A percentile compares a stretch with the other conserved stretches of the same genome.
phyloP scores from a whole-genome alignment of 768 basidiomycete species.

The Pleurotus sapidus region DNA sequence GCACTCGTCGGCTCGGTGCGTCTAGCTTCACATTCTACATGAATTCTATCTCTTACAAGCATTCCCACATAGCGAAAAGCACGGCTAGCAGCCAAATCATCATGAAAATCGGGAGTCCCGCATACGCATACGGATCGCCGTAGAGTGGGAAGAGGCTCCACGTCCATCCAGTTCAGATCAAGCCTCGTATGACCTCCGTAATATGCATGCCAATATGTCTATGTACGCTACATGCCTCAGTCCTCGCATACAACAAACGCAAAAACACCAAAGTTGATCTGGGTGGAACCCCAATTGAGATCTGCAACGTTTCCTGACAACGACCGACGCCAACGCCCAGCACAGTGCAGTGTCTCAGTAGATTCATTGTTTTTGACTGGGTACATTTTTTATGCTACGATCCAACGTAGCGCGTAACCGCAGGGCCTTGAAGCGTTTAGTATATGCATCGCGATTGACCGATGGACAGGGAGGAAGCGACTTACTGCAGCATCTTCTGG shows the following conservation, averaged over 20 bases:
- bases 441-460: too few species aligned
- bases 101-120: constrained; percentile 18
- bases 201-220: constrained; percentile 2
- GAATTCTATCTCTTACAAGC: constrained; percentile 5
- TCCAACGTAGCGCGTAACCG: constrained; percentile 67
- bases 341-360: background rate
- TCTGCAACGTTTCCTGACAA: too few species aligned
- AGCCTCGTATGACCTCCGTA: background rate
- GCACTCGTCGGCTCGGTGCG: constrained; percentile 76
- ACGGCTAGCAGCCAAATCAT: constrained; percentile 55
- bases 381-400: constrained; percentile 41
- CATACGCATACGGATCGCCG: background rate
- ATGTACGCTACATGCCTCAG: constrained; percentile 4
- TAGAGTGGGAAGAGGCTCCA: background rate
- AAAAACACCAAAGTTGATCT: background rate
- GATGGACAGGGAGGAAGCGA: constrained; percentile 10
- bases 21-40: constrained; percentile 6
- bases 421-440: constrained; percentile 45
- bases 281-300: too few species aligned
- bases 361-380: constrained; percentile 21
- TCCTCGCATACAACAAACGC: background rate
- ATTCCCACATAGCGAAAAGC: constrained; percentile 54
- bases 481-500: constrained; percentile 82
- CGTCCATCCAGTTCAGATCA: background rate
- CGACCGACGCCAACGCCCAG: too few species aligned